Percentiles rank a stretch among this genome's conserved stretches.
Conservation (phyloP, 495 filamentous ascomycete genomes). For the Lineolata rhizophorae region DNA sequence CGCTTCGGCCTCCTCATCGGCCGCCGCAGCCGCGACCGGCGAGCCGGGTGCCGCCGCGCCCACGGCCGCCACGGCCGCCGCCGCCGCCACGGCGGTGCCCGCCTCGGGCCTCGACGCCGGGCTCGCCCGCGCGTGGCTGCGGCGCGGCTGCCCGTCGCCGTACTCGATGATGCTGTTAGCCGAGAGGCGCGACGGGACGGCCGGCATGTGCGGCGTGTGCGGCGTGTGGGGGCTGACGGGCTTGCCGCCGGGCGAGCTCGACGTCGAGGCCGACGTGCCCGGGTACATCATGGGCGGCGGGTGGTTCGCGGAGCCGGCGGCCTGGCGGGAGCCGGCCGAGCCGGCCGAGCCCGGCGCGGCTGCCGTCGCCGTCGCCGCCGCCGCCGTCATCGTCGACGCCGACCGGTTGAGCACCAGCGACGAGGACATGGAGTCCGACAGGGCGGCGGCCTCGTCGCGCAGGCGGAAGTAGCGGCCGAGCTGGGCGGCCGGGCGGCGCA, state of each 20-base stretch:
- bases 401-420: slow-evolving; percentile 60
- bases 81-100: slow-evolving; percentile 1
- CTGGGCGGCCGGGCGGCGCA: slow-evolving; percentile 41
- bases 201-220: slow-evolving; percentile 80
- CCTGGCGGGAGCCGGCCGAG: background rate
- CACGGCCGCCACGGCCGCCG: too few relatives aligned
- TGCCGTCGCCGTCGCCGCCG: too few relatives aligned
- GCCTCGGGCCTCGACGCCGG: slow-evolving; percentile 5
- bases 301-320: slow-evolving; percentile 52
- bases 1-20: background rate
- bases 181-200: slow-evolving; percentile 78
- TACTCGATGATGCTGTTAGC: slow-evolving; percentile 74
- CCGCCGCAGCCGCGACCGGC: slow-evolving; percentile 7
- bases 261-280: slow-evolving; percentile 55
- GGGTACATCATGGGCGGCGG: slow-evolving; percentile 59
- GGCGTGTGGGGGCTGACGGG: slow-evolving; percentile 85
- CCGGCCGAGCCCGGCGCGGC: too few relatives aligned
- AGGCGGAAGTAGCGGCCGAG: slow-evolving; percentile 61
- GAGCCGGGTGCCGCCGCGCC: slow-evolving; percentile 18
- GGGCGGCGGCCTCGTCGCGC: slow-evolving; percentile 62
- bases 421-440: slow-evolving; percentile 76
- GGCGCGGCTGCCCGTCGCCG: slow-evolving; percentile 7
- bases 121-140: slow-evolving; percentile 8
- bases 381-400: too few relatives aligned
- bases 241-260: slow-evolving; percentile 71